These are phyloP conservation scores for Rhizodiscina lignyota DNA, from an alignment of 495 filamentous ascomycete genomes.

Conservation along the genomic window DNA sequence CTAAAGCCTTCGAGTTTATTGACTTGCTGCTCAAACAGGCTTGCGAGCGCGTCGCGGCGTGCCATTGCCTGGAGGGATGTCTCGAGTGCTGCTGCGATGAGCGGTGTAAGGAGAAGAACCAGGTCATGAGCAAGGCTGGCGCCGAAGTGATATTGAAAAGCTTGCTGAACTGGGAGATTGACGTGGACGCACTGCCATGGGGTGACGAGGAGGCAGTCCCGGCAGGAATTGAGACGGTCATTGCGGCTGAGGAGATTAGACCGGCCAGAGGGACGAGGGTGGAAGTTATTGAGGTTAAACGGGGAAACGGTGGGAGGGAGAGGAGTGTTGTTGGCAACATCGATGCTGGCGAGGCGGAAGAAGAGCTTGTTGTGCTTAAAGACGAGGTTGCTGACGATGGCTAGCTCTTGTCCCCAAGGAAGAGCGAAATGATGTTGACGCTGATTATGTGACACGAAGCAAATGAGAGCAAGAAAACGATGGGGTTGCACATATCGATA, in stretches of 20 bases:
- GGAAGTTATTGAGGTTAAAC: slow-evolving; percentile 25
- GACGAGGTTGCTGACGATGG: no score
- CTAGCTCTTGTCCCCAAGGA: no score
- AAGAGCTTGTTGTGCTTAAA: no score
- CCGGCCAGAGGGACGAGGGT: slow-evolving; percentile 27
- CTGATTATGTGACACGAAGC: no score
- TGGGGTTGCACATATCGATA: no score
- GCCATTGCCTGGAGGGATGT: slow-evolving; percentile 59
- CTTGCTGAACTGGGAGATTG: slow-evolving; percentile 58
- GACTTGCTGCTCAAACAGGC: slow-evolving; percentile 64
- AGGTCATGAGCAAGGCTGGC: slow-evolving; percentile 88
- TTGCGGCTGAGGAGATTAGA: slow-evolving; percentile 48
- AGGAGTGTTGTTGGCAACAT: slow-evolving; percentile 5
- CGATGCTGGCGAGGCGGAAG: slow-evolving; percentile 2
- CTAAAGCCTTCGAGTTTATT: slow-evolving; percentile 85
- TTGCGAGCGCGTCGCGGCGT: slow-evolving; percentile 58
- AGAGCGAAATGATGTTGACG: no score
- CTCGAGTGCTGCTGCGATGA: slow-evolving; percentile 79
- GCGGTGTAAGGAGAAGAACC: slow-evolving; percentile 72
- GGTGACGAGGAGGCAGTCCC: slow-evolving; percentile 50
- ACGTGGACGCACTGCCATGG: slow-evolving; percentile 64
- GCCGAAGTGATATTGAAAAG: slow-evolving; percentile 61
- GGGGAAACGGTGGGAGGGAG: slow-evolving; percentile 14
- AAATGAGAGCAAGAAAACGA: no score
- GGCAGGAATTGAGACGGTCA: slow-evolving; percentile 70